Percentiles rank a stretch among this genome's conserved stretches.
phyloP scores from a whole-genome alignment of 2,329 filamentous ascomycete genomes.

The Plenodomus biglobosus region DNA sequence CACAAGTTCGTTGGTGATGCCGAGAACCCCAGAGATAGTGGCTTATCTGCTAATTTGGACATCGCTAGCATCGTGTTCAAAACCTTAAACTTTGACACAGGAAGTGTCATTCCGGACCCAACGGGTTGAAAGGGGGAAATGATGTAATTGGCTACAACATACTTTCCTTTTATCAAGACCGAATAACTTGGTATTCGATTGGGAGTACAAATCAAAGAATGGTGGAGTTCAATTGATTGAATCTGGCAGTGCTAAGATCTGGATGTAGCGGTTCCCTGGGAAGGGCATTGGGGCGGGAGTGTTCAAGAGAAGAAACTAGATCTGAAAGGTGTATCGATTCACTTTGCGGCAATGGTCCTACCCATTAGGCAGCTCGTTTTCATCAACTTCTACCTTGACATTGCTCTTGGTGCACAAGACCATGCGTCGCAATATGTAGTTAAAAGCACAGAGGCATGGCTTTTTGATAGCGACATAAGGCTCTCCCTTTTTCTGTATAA shows the following conservation, averaged over 20 bases:
- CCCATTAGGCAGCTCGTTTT: constrained; percentile 68
- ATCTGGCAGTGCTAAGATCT: constrained; percentile 63
- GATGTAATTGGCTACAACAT: constrained; percentile 62
- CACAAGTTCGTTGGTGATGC: constrained; percentile 67
- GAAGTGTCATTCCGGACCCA: constrained; percentile 66
- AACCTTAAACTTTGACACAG: constrained; percentile 69
- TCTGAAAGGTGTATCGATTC: constrained; percentile 53
- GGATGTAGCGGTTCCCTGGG: constrained; percentile 61
- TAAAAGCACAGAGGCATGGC: constrained; percentile 62
- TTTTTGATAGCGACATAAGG: constrained; percentile 59
- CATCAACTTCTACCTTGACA: constrained; percentile 66
- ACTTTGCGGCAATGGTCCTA: constrained; percentile 60
- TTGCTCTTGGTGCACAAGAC: constrained; percentile 60
- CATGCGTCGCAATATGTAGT: constrained; percentile 60
- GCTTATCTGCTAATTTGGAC: constrained; percentile 58
- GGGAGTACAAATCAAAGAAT: constrained; percentile 65
- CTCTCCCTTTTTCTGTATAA: not conserved
- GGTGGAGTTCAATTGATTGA: constrained; percentile 65
- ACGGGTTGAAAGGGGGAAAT: constrained; percentile 64
- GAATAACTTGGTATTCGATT: constrained; percentile 61
- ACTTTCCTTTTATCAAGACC: constrained; percentile 62
- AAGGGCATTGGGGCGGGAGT: constrained; percentile 64
- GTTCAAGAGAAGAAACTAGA: constrained; percentile 53
- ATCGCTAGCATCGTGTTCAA: constrained; percentile 61
- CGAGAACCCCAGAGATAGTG: constrained; percentile 66